phyloP scores from a whole-genome alignment of 345 rosid species.

The Hibiscus trionum region DNA sequence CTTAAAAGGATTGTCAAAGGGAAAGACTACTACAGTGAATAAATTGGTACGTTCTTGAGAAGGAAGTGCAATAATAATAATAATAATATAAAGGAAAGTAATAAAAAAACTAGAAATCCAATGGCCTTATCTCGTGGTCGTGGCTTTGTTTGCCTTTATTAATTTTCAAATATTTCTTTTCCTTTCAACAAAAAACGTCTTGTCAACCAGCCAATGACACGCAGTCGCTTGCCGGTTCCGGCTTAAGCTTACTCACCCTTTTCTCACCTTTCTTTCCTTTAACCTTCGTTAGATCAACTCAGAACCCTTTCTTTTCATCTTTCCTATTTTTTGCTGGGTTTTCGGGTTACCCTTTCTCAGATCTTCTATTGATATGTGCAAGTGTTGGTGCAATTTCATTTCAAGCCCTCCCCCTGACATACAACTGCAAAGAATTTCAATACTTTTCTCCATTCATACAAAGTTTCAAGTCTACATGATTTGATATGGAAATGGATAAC shows the following conservation, averaged over 20 bases:
- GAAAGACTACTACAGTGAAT: not conserved
- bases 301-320: not conserved
- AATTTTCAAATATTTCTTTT: constrained; percentile 31
- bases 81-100: not conserved
- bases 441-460: not conserved
- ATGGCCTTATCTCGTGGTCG: constrained; percentile 37
- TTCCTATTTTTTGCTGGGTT: constrained; percentile 7
- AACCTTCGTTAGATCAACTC: constrained; percentile 5
- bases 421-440: constrained; percentile 6
- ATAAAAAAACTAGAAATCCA: constrained; percentile 12
- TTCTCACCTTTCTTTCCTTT: constrained; percentile 14
- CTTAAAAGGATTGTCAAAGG: constrained; percentile 1
- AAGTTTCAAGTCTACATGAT: constrained; percentile 22
- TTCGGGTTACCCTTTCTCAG: not conserved
- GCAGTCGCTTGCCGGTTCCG: constrained; percentile 45
- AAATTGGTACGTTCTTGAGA: constrained; percentile 21
- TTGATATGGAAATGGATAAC: constrained; percentile 16
- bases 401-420: constrained; percentile 25
- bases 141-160: constrained; percentile 31
- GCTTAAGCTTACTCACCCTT: not conserved
- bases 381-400: constrained; percentile 52
- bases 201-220: constrained; percentile 54
- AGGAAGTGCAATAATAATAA: constrained; percentile 19
- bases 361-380: constrained; percentile 22
- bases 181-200: constrained; percentile 40